Evolutionary conservation across 805 yeast genomes (phyloP).

Genomic region (Ogataea corticis): DNA sequence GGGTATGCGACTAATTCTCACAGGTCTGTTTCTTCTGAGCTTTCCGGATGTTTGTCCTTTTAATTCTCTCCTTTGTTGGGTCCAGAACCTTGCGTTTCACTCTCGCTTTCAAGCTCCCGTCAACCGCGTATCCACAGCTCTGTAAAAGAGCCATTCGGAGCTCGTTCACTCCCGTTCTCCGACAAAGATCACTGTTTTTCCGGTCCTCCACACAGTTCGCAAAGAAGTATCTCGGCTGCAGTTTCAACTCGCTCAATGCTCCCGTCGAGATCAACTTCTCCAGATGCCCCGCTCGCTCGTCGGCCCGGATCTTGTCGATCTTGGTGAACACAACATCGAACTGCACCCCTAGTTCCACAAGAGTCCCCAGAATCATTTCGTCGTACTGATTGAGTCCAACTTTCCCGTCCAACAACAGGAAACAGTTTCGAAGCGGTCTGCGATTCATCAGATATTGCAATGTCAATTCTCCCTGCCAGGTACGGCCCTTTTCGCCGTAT

Average conservation of each 20-base stretch:
- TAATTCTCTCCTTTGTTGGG: constrained; percentile 13
- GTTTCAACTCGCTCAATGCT: constrained; percentile 41
- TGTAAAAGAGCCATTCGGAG: constrained; percentile 52
- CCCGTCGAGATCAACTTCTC: constrained; percentile 40
- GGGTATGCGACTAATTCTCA: not conserved
- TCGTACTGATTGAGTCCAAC: constrained; percentile 65
- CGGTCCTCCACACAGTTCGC: constrained; percentile 46
- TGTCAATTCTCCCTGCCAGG: constrained; percentile 68
- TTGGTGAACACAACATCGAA: constrained; percentile 80
- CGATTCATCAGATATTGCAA: constrained; percentile 60
- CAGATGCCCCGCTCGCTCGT: constrained; percentile 35
- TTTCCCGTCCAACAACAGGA: constrained; percentile 59
- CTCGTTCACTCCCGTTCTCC: constrained; percentile 54
- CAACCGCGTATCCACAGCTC: constrained; percentile 45
- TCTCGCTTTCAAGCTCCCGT: constrained; percentile 14
- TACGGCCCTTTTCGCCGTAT: constrained; percentile 71
- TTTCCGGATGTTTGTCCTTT: constrained; percentile 16
- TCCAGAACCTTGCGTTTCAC: constrained; percentile 11
- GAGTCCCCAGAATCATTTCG: constrained; percentile 46
- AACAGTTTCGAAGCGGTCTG: constrained; percentile 55
- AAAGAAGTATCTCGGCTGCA: constrained; percentile 45
- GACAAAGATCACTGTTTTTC: constrained; percentile 20
- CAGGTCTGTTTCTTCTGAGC: constrained; percentile 9
- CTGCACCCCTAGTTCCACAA: constrained; percentile 57
- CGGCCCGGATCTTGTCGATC: constrained; percentile 54